A percentile compares a stretch with the other conserved stretches of the same genome.
These are phyloP conservation scores for Graphiopsis chlorocephala DNA, from an alignment of 2,329 filamentous ascomycete genomes.

Conservation along the genomic window DNA sequence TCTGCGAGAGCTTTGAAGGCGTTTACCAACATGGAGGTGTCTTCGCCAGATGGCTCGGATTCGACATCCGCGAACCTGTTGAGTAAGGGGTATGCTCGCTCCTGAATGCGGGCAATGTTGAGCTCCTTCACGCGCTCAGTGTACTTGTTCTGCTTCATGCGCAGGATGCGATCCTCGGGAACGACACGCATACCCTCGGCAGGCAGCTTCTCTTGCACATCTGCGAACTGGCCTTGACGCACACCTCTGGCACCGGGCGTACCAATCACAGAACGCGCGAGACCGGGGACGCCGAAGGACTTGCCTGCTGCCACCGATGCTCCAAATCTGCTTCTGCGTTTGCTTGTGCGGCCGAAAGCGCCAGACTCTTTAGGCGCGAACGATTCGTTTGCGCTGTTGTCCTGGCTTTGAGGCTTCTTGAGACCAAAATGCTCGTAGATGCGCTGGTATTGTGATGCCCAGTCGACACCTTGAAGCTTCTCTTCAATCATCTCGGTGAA, in stretches of 20 bases:
- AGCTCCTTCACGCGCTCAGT: slow-evolving; percentile 75
- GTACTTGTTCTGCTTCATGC: slow-evolving; percentile 81
- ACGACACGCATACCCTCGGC: slow-evolving; percentile 45
- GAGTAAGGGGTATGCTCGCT: slow-evolving; percentile 68
- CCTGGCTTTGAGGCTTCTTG: slow-evolving; percentile 41
- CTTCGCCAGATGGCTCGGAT: slow-evolving; percentile 63
- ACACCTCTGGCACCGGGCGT: slow-evolving; percentile 60
- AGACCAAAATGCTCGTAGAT: slow-evolving; percentile 98
- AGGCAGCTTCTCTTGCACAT: slow-evolving; percentile 47
- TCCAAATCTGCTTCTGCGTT: slow-evolving; percentile 40
- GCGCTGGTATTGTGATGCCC: slow-evolving; percentile 86
- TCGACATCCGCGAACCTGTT: slow-evolving; percentile 75
- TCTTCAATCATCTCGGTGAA: slow-evolving; percentile 94
- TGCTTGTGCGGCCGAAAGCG: slow-evolving; percentile 54
- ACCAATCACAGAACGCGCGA: slow-evolving; percentile 85
- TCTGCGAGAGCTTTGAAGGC: slow-evolving; percentile 78
- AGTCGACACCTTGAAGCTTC: slow-evolving; percentile 82
- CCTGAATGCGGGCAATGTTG: slow-evolving; percentile 68
- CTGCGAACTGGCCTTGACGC: slow-evolving; percentile 37
- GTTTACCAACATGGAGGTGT: slow-evolving; percentile 64
- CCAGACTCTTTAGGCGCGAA: slow-evolving; percentile 29
- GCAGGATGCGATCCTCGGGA: slow-evolving; percentile 71
- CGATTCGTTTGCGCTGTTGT: slow-evolving; percentile 34
- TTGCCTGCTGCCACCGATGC: slow-evolving; percentile 31
- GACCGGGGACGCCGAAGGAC: slow-evolving; percentile 63